Evolutionary conservation across 805 yeast species (phyloP).

Genomic region (Ogataea dorogensis): DNA sequence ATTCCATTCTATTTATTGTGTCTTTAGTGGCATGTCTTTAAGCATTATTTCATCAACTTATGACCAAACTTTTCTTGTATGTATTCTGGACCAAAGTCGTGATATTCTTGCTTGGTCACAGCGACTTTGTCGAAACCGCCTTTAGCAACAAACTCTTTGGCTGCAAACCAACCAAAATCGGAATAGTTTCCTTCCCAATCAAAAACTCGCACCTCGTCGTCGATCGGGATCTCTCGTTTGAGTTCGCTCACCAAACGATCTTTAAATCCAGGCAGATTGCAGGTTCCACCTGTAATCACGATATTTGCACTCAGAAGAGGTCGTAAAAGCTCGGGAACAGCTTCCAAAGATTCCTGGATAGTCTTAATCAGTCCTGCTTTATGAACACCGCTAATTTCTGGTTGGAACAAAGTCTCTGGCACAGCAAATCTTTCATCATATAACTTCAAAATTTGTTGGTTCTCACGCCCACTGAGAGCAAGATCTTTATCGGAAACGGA

Average conservation of each 20-base stretch:
- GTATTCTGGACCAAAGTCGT: slow-evolving; percentile 71
- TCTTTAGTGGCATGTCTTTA: slow-evolving; percentile 33
- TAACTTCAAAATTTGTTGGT: slow-evolving; percentile 58
- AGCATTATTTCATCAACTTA: slow-evolving; percentile 16
- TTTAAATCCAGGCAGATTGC: slow-evolving; percentile 65
- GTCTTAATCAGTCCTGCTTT: slow-evolving; percentile 77
- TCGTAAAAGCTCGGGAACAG: slow-evolving; percentile 68
- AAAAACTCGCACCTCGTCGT: slow-evolving; percentile 59
- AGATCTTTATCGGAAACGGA: slow-evolving; percentile 20
- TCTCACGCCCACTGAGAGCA: slow-evolving; percentile 10
- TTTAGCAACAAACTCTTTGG: slow-evolving; percentile 44
- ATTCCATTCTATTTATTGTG: slow-evolving; percentile 43
- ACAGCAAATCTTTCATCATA: slow-evolving; percentile 84
- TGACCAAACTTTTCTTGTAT: slow-evolving; percentile 34
- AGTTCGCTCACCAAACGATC: slow-evolving; percentile 60
- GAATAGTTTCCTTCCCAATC: slow-evolving; percentile 40
- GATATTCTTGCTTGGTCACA: slow-evolving; percentile 75
- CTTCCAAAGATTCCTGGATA: slow-evolving; percentile 62
- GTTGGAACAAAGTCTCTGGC: slow-evolving; percentile 86
- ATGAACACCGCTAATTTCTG: slow-evolving; percentile 73
- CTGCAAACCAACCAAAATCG: slow-evolving; percentile 51
- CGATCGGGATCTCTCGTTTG: slow-evolving; percentile 66
- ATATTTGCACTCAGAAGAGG: slow-evolving; percentile 81
- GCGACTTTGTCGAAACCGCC: slow-evolving; percentile 50
- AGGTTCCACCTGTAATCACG: slow-evolving; percentile 78